Evolutionary conservation across 805 yeast species (phyloP).

Genomic region (Candida lessepsii): DNA sequence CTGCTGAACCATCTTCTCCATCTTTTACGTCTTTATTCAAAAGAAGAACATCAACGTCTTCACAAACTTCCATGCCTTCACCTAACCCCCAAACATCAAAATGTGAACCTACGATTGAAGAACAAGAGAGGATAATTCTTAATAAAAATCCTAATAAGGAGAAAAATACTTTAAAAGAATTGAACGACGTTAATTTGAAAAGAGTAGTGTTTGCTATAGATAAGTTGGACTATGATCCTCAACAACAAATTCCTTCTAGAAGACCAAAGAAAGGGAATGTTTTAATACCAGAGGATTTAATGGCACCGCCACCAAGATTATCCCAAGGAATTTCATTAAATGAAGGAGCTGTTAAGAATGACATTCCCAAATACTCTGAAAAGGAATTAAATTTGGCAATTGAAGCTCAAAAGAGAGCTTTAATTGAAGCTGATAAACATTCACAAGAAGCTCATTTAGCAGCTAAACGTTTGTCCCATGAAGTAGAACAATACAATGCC

Average conservation of each 20-base stretch:
- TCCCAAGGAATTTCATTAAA: constrained; percentile 64
- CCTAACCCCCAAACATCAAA: constrained; percentile 1
- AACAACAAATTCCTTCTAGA: constrained; percentile 60
- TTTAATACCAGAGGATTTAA: constrained; percentile 59
- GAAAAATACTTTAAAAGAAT: constrained; percentile 21
- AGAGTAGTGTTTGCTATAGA: constrained; percentile 79
- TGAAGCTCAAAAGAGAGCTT: constrained; percentile 55
- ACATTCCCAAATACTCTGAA: constrained; percentile 37
- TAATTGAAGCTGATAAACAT: constrained; percentile 64
- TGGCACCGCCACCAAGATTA: constrained; percentile 60
- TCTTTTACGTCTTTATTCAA: constrained; percentile 18
- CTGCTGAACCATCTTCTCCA: constrained; percentile 6
- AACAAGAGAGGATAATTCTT: constrained; percentile 31
- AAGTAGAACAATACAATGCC: constrained; percentile 49
- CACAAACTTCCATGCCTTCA: constrained; percentile 6
- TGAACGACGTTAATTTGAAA: constrained; percentile 41
- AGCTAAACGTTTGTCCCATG: constrained; percentile 68
- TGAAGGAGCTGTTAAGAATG: constrained; percentile 20
- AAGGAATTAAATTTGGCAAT: constrained; percentile 54
- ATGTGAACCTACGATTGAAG: background rate
- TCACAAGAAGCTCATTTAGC: constrained; percentile 74
- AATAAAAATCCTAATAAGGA: constrained; percentile 46
- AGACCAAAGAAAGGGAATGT: constrained; percentile 55
- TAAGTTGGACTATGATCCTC: constrained; percentile 73
- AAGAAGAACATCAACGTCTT: constrained; percentile 16